phyloP scores from a whole-genome alignment of 441 rosid species.

The Erodium trifolium region DNA sequence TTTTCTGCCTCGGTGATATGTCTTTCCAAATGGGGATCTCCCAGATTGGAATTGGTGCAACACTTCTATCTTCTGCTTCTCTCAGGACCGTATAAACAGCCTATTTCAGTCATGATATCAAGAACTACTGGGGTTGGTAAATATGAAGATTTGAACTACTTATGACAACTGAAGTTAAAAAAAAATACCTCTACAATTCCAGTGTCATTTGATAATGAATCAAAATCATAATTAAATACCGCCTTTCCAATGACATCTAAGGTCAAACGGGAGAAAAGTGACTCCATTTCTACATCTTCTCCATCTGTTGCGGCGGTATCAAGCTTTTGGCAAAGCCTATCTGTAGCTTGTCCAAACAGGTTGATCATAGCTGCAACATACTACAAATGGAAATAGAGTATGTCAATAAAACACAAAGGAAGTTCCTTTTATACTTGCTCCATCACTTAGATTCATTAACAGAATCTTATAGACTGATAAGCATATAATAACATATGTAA shows the following conservation, averaged over 20 bases:
- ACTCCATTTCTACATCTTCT: slow-evolving; percentile 93
- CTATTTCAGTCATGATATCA: slow-evolving; percentile 25
- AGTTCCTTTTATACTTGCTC: not conserved
- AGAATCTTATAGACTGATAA: too few relatives aligned
- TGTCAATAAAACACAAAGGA: slow-evolving; percentile 9
- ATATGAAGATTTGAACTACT: not conserved
- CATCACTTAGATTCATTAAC: too few relatives aligned
- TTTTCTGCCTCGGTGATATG: slow-evolving; percentile 78
- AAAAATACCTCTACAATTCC: slow-evolving; percentile 82
- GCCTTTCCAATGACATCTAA: slow-evolving; percentile 93
- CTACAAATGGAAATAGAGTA: slow-evolving; percentile 33
- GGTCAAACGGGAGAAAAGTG: slow-evolving; percentile 91
- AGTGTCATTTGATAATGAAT: slow-evolving; percentile 80
- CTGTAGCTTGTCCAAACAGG: slow-evolving; percentile 82
- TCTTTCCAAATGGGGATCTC: slow-evolving; percentile 94
- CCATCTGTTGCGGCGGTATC: slow-evolving; percentile 66
- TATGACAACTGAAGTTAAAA: slow-evolving; percentile 11
- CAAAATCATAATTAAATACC: slow-evolving; percentile 90
- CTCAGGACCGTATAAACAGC: slow-evolving; percentile 87
- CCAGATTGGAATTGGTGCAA: slow-evolving; percentile 88
- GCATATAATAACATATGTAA: too few relatives aligned
- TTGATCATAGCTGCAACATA: slow-evolving; percentile 89
- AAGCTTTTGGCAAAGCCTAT: slow-evolving; percentile 84
- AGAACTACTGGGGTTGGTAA: slow-evolving; percentile 1
- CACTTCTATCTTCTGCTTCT: slow-evolving; percentile 96